Evolutionary conservation across 345 rosid genomes (phyloP).

Genomic region (Arabis alpina): DNA sequence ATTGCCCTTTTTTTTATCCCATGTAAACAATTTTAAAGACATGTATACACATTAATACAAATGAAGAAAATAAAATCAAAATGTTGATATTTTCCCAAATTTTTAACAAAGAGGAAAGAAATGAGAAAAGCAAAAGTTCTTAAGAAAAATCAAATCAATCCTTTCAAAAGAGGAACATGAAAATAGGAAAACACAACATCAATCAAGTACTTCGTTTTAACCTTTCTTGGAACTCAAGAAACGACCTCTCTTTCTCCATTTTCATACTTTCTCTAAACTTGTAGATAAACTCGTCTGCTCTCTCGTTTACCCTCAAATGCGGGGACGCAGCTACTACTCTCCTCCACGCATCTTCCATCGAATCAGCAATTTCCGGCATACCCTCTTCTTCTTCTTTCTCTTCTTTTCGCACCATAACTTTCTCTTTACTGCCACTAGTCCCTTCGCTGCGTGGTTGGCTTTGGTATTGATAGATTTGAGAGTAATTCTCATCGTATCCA

Average conservation of each 20-base stretch:
- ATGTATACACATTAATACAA: conserved; percentile 26
- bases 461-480: conserved; percentile 40
- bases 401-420: conserved; percentile 23
- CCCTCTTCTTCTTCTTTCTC: conserved; percentile 30
- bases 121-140: conserved; percentile 19
- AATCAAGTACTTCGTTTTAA: conserved; percentile 58
- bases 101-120: conserved; percentile 11
- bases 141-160: conserved; percentile 18
- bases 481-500: conserved; percentile 29
- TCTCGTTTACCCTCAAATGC: conserved; percentile 73
- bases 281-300: conserved; percentile 82
- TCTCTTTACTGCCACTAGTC: conserved; percentile 27
- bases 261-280: conserved; percentile 67
- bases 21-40: conserved; percentile 11
- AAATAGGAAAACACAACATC: not conserved
- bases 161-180: not conserved
- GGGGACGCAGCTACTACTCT: conserved; percentile 76
- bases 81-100: not conserved
- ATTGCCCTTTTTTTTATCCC: not conserved
- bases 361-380: conserved; percentile 45
- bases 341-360: conserved; percentile 84
- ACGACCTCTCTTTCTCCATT: conserved; percentile 66
- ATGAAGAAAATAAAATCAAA: not conserved
- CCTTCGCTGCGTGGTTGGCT: conserved; percentile 33
- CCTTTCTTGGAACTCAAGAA: conserved; percentile 72